Base-by-base conservation (phyloP, 176 grass and related monocot species). In the Aegilops longissima region DNA sequence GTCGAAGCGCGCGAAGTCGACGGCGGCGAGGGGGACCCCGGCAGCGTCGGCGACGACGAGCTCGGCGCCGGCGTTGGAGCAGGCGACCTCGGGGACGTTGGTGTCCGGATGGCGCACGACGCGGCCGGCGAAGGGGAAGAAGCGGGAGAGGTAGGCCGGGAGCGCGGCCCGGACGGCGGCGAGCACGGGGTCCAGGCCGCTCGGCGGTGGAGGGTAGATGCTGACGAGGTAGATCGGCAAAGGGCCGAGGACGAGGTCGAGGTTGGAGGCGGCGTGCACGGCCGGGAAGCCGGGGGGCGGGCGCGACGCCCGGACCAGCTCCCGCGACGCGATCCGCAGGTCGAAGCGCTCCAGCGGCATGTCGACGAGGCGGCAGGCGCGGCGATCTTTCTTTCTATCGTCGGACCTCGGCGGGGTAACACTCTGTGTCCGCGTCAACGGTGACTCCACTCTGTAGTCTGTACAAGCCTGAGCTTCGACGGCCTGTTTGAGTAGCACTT, bases 11-110 rank as follows among this genome's bases (percentile, higher is more conserved):
- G 56, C 9, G 61, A 94, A 97, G 75, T 97, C 80, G 56, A 97
- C 35, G 83, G 47, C 84, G 3, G 81, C 70, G 52, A 97, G 88
- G 5, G 83, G 61, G 29, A 74, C 70, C 7, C 61, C 72, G 66
- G 88, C 45, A 66, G 86, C 74, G 62, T 92, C 86, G 36, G 94
- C 92, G 74, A 97, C 81, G 80, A 97, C 86, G 25, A 97, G 89
- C 87, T 97, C 94, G 45, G 88, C 90, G 38, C 94, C 94, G 38
- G 70, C 86, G 79, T 97, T 97, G 81, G 33, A 80, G 73, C 90
- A 94, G 1, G 51, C 17, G 21, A 94, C 68, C 59, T 80, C 45
- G 45, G 89, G 89, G 68, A 91, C 61, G 27, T 75, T 80, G 59
- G 76, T 87, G 9, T 5, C 80, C 3, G 76, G 61, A 35, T 84